Evolutionary conservation across 129 eudicot genomes (phyloP), one percentile per base, ranked within the genome.

Genomic region (Gnaphalium uliginosum): DNA sequence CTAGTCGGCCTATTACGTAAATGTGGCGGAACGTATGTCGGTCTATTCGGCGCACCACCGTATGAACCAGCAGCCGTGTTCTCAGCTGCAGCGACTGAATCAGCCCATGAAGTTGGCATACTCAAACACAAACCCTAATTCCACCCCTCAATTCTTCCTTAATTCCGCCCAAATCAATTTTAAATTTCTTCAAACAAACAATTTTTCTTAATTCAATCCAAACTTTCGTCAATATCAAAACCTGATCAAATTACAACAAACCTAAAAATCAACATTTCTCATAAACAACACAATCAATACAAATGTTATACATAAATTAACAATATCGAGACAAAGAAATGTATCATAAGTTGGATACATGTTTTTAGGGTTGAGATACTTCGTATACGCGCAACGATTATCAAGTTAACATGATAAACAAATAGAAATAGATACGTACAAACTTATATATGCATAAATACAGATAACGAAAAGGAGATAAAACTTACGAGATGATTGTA

Each of bases 71-170:
- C 84, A 76, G 95, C 82, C 68, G 85, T 73, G 77, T 73, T 81
- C 51, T 88, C 90, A 71, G 85, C 85, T 83, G 88, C 89, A 81
- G 80, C 75, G 73, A 76, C 82, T 64, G 86, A 66, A 74, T 88
- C 90, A 81, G 88, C 87, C 94, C 93, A 88, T 8, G 90, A 79
- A 74, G 85, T 83, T 75, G 88, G 85, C 94, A 88, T 88, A 68
- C 69, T 83, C 78, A 74, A 81, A 78, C 75, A 70, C 35, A 79
- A 80, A 59, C 83, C 79, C 53, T 58, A 46, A 15, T 46, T 60
- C 14, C 61, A 69, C 32, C 79, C 75, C 63, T 43, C 78, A 79
- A 79, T 79, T 64, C 60, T 27, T 33, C 56, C 71, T 57, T 70
- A 37, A 21, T 22, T 74, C 41, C 39, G 17, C 18, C 53, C 53